Base-by-base conservation (phyloP, 2,329 filamentous ascomycete species). In the Scytalidium lignicola region DNA sequence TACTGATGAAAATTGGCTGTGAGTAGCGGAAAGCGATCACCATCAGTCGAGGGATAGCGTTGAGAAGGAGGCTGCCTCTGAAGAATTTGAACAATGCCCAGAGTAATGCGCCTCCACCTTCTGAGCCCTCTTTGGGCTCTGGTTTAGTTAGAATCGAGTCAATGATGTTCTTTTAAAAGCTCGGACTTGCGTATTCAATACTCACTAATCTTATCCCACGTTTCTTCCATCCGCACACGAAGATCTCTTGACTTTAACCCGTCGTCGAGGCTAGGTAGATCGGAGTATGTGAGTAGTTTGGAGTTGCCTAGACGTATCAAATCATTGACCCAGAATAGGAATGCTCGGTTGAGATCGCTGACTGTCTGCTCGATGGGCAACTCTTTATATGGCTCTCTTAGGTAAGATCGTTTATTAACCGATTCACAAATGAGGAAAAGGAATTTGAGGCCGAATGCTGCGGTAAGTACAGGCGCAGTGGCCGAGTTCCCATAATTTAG, bases 1-100 rank as follows among this genome's bases (percentile, higher is more conserved):
- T 47, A 18, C 64, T 64, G 29, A 74, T 73, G 2, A 74, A 55
- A 2, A 67, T 43, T 3, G 70, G 67, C 49, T 74, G 72, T 0
- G 65, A 62, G 43, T 69, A 74, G 3, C 66, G 64, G 48, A 73
- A 74, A 1, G 60, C 7, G 13, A 70, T 65, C 12, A 73, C 53
- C 20, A 65, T 64, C 0, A 74, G 29, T 7, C 71, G 65, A 3
- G 68, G 66, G 1, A 66, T 41, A n/a, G 68, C 56, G 2, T 64
- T 63, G 5, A 55, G 39, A 3, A 65, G 13, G 26, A 72, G 65
- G 0, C 62, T 63, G 3, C 8, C 17, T 7, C 51, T 53, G 18
- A 70, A 56, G 47, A 59, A 65, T 20, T 39, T 55, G 2, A 68
- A 45, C 15, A 72, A 52, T 2, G 60, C 62, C 10, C 58, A 41